phyloP scores from a whole-genome alignment of 768 basidiomycete species.

The Collybia sp. region DNA sequence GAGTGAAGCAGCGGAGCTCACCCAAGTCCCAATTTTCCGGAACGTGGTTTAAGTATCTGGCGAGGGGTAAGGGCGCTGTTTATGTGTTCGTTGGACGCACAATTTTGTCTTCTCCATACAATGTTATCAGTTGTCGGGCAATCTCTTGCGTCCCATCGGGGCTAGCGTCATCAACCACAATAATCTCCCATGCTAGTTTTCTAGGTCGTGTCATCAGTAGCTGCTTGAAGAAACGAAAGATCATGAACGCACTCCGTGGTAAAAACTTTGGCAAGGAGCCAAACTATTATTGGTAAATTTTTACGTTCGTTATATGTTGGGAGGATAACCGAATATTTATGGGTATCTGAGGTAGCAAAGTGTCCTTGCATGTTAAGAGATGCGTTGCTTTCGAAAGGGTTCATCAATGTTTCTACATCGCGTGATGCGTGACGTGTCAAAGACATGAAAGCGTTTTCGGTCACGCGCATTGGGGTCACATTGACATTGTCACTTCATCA shows the following conservation, averaged over 20 bases:
- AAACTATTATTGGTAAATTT: slow-evolving; percentile 84
- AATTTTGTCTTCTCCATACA: slow-evolving; percentile 84
- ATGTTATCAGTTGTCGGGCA: slow-evolving; percentile 67
- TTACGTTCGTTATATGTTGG: slow-evolving; percentile 94
- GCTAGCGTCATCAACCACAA: slow-evolving; percentile 89
- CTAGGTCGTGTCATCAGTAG: slow-evolving; percentile 30
- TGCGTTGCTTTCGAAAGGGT: slow-evolving; percentile 55
- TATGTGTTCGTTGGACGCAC: slow-evolving; percentile 32
- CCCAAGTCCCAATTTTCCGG: slow-evolving; percentile 91
- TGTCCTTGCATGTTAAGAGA: slow-evolving; percentile 66
- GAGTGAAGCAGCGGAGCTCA: slow-evolving; percentile 23
- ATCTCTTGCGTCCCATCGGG: slow-evolving; percentile 93
- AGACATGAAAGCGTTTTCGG: slow-evolving; percentile 2
- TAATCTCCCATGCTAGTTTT: slow-evolving; percentile 78
- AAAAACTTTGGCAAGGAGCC: slow-evolving; percentile 79
- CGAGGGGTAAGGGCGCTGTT: not conserved
- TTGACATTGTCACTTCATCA: not conserved
- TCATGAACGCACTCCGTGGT: slow-evolving; percentile 55
- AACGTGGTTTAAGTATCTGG: slow-evolving; percentile 78
- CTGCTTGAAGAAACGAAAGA: not conserved
- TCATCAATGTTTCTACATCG: slow-evolving; percentile 37
- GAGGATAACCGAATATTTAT: slow-evolving; percentile 90
- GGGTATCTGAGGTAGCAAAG: slow-evolving; percentile 44
- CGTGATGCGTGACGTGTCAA: slow-evolving; percentile 10
- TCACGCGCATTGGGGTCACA: slow-evolving; percentile 2